Percentiles rank a stretch among this genome's conserved stretches.
Conservation (phyloP, 2,329 filamentous ascomycete species). For the Aspergillus aculeatus region DNA sequence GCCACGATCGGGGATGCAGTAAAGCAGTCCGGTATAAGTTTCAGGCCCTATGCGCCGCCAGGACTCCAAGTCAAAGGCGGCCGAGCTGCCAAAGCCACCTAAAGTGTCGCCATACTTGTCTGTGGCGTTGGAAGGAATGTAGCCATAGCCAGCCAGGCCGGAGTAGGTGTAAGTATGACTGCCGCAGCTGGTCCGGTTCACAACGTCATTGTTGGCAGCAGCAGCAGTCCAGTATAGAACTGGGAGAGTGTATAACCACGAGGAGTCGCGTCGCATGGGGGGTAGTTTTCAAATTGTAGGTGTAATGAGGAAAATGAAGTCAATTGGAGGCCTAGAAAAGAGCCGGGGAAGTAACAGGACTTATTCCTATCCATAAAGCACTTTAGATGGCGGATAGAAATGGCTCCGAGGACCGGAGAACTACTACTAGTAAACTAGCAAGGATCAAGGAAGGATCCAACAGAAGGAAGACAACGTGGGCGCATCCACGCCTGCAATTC, state of each 20-base stretch:
- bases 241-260: neutral
- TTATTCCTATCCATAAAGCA: too few species aligned
- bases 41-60: conserved; percentile 57
- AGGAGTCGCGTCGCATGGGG: too few species aligned
- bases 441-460: too few species aligned
- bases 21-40: conserved; percentile 62
- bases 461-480: too few species aligned
- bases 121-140: conserved; percentile 55
- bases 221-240: conserved; percentile 19
- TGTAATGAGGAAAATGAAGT: too few species aligned
- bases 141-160: conserved; percentile 66
- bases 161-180: conserved; percentile 65
- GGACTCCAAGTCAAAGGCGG: conserved; percentile 59
- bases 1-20: conserved; percentile 65
- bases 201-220: conserved; percentile 21
- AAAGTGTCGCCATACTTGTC: conserved; percentile 71
- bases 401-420: too few species aligned
- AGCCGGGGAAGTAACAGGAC: too few species aligned
- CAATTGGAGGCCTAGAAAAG: too few species aligned
- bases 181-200: conserved; percentile 57
- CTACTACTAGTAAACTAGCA: too few species aligned
- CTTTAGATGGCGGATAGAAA: too few species aligned
- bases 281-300: too few species aligned
- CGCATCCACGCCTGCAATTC: too few species aligned
- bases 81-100: conserved; percentile 64